These are phyloP conservation scores for Jackrogersella minutella DNA, from an alignment of 495 filamentous ascomycete species.

Conservation along the genomic window DNA sequence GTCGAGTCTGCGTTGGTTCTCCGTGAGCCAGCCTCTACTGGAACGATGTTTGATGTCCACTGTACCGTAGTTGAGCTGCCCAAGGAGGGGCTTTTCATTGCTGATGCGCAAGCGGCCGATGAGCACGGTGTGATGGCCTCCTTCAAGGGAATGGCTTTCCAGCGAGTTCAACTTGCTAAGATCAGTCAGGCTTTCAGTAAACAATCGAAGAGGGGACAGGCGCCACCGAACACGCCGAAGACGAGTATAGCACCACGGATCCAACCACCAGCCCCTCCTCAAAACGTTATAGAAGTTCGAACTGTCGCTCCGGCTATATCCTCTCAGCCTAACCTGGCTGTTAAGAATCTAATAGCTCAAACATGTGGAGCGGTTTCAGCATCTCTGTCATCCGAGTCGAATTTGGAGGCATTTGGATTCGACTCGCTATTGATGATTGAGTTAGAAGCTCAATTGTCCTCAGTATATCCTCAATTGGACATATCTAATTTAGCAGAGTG, in stretches of 20 bases:
- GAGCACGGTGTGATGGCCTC: conserved; percentile 3
- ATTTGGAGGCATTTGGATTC: conserved; percentile 1
- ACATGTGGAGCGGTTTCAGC: background rate
- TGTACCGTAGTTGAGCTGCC: conserved; percentile 2
- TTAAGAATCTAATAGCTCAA: conserved; percentile 1
- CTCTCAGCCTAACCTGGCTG: background rate
- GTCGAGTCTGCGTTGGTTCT: background rate
- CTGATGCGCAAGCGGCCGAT: background rate
- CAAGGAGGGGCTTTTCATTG: background rate
- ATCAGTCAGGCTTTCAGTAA: background rate
- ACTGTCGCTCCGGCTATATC: background rate
- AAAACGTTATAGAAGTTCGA: background rate
- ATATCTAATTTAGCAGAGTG: background rate
- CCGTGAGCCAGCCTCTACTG: background rate
- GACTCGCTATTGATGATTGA: conserved; percentile 5
- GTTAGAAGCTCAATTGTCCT: background rate
- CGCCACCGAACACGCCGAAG: background rate
- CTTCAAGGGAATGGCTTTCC: conserved; percentile 11
- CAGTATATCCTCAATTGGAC: background rate
- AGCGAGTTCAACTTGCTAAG: conserved; percentile 3
- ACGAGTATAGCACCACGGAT: background rate
- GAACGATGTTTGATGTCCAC: conserved; percentile 3
- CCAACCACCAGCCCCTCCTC: background rate
- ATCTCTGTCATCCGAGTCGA: background rate
- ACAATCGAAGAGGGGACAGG: conserved; percentile 3